Percentiles rank a stretch among this genome's conserved stretches.
These are phyloP conservation scores for Umbelopsis sp. DNA, from an alignment of 192 early-diverging fungal species.

Conservation along the genomic window DNA sequence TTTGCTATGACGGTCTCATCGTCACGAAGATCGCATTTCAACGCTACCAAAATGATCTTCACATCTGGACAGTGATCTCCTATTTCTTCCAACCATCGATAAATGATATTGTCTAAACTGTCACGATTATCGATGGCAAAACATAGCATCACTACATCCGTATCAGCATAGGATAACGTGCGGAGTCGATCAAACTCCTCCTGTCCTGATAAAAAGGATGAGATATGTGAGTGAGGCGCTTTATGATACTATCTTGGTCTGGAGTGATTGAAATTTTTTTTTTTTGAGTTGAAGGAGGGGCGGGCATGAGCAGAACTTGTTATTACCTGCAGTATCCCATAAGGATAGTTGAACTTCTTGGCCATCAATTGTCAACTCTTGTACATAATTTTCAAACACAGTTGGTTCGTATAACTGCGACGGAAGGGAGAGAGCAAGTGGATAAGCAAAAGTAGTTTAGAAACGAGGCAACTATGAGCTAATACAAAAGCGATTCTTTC, in stretches of 20 bases:
- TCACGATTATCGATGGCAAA: conserved; percentile 37
- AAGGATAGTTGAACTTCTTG: conserved; percentile 38
- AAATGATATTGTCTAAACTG: conserved; percentile 34
- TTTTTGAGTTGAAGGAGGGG: neutral
- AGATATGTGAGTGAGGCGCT: neutral
- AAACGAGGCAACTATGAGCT: neutral
- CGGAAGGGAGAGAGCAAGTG: neutral
- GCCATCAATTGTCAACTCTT: conserved; percentile 39
- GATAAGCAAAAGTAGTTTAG: neutral
- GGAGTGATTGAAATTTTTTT: too few species aligned
- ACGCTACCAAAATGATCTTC: conserved; percentile 30
- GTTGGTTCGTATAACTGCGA: conserved; percentile 45
- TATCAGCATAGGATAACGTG: conserved; percentile 32
- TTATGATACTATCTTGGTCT: too few species aligned
- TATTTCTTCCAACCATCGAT: conserved; percentile 32
- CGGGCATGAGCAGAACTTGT: neutral
- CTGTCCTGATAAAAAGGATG: conserved; percentile 22
- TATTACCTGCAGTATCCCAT: conserved; percentile 47
- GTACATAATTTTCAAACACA: conserved; percentile 44
- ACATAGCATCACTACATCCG: conserved; percentile 38
- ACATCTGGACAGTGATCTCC: conserved; percentile 25
- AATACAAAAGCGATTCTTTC: neutral
- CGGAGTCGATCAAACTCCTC: conserved; percentile 38
- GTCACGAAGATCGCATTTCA: conserved; percentile 38
- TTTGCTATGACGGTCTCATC: neutral